Base-by-base conservation (phyloP, 2,329 filamentous ascomycete genomes). In the Trematosphaeria pertusa region DNA sequence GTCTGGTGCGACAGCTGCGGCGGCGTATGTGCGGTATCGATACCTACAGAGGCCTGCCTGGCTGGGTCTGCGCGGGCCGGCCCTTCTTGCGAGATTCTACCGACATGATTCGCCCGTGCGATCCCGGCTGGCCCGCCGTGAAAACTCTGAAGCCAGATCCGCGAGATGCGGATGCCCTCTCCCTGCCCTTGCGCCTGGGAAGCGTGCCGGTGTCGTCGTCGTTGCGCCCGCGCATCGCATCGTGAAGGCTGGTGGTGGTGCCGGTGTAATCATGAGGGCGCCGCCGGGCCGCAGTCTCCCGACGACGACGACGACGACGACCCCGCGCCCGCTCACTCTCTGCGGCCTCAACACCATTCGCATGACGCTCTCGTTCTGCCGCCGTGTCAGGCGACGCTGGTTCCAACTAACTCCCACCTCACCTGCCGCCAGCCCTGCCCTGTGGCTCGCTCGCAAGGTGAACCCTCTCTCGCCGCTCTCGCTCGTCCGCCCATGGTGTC, bases 51-150 rank as follows among this genome's bases (percentile, higher is more conserved):
- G 46, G 49, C 54, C 56, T 52, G 60, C 49, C 47, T 63, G 59
- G 59, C 24, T n/a, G n/a, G n/a, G 53, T 48, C 53, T 58, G 38
- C 46, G 65, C 65, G 65, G 65, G 52, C 64, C 66, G 65, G 61
- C 55, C 64, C 66, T 63, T 48, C 50, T 52, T 45, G 50, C 59
- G 40, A 61, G 46, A 54, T 59, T 54, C 48, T 35, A 46, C 56
- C 62, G 53, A 30, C 37, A 41, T 56, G 48, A 65, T 66, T 60
- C 57, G 63, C 46, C 57, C 40, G 48, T 54, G 44, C 50, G 42
- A 44, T 40, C 33, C 57, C 44, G 37, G 41, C 42, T 28, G 38
- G 26, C 32, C 36, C 12, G 47, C 31, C 11, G 33, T 37, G 48
- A 59, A 59, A 56, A 52, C 50, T 56, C 52, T 54, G 52, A 47